Evolutionary conservation across 2,329 filamentous ascomycete genomes (phyloP).

Genomic region (Colletotrichum liaoningense): DNA sequence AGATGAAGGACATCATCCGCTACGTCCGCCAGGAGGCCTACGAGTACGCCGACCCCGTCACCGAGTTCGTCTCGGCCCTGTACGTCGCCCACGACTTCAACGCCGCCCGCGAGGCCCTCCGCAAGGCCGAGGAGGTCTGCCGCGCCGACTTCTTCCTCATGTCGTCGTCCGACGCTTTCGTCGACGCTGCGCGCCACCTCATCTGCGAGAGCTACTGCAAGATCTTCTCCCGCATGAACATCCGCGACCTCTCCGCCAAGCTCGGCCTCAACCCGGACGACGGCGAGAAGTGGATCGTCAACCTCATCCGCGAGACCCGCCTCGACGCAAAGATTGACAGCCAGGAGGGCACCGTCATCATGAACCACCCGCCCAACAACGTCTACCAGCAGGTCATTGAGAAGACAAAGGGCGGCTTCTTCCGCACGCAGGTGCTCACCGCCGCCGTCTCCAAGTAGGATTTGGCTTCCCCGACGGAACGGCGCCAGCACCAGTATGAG

Average conservation of each 20-base stretch:
- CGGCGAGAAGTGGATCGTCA: conserved; percentile 99
- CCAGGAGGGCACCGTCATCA: conserved; percentile 97
- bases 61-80: conserved; percentile 94
- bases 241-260: conserved; percentile 93
- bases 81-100: conserved; percentile 92
- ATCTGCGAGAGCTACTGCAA: conserved; percentile 99
- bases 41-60: conserved; percentile 96
- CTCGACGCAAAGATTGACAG: conserved; percentile 99
- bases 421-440: conserved; percentile 94
- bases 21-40: conserved; percentile 97
- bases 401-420: conserved; percentile 98
- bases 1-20: conserved; percentile 95
- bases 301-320: conserved; percentile 96
- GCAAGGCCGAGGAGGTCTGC: conserved; percentile 89
- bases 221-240: conserved; percentile 98
- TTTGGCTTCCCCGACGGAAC: neutral
- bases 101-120: conserved; percentile 90
- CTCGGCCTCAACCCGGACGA: conserved; percentile 93
- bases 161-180: conserved; percentile 85
- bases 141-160: conserved; percentile 96
- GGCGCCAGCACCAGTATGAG: neutral
- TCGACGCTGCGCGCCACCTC: conserved; percentile 93
- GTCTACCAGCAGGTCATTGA: conserved; percentile 99
- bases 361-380: conserved; percentile 99
- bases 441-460: conserved; percentile 68